Percentiles rank a stretch among this genome's conserved stretches.
phyloP scores from a whole-genome alignment of 2,329 filamentous ascomycete species.

The Massarina eburnea region DNA sequence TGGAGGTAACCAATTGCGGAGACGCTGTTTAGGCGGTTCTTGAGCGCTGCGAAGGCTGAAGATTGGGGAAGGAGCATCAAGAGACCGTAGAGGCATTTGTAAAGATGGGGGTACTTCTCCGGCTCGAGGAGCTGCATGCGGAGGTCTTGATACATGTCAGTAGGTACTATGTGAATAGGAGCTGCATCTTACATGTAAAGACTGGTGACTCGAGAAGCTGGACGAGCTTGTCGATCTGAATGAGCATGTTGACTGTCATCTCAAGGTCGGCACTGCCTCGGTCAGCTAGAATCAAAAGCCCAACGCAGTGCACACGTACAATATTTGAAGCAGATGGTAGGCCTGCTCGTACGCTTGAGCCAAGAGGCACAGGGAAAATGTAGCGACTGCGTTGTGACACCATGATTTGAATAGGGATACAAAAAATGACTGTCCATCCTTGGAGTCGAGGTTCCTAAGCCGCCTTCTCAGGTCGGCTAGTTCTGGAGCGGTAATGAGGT shows the following conservation, averaged over 20 bases:
- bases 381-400: slow-evolving; percentile 98
- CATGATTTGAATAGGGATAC: slow-evolving; percentile 92
- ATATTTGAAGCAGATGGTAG: slow-evolving; percentile 92
- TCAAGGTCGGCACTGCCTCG: slow-evolving; percentile 81
- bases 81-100: slow-evolving; percentile 96
- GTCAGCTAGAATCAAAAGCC: slow-evolving; percentile 23
- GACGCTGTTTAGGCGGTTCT: slow-evolving; percentile 95
- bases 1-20: slow-evolving; percentile 96
- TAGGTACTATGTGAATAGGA: background rate
- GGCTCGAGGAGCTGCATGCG: slow-evolving; percentile 93
- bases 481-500: slow-evolving; percentile 95
- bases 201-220: slow-evolving; percentile 96
- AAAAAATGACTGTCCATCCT: slow-evolving; percentile 95
- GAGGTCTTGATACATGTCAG: slow-evolving; percentile 63
- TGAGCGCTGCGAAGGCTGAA: slow-evolving; percentile 92
- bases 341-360: slow-evolving; percentile 98
- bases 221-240: slow-evolving; percentile 97
- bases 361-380: slow-evolving; percentile 91
- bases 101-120: slow-evolving; percentile 90
- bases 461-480: slow-evolving; percentile 87
- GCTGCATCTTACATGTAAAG: slow-evolving; percentile 75
- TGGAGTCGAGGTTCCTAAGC: slow-evolving; percentile 85
- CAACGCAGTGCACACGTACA: slow-evolving; percentile 60
- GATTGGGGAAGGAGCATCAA: slow-evolving; percentile 98
- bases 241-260: slow-evolving; percentile 98